phyloP scores from a whole-genome alignment of 305 asterid genomes.

The Lippia alba region DNA sequence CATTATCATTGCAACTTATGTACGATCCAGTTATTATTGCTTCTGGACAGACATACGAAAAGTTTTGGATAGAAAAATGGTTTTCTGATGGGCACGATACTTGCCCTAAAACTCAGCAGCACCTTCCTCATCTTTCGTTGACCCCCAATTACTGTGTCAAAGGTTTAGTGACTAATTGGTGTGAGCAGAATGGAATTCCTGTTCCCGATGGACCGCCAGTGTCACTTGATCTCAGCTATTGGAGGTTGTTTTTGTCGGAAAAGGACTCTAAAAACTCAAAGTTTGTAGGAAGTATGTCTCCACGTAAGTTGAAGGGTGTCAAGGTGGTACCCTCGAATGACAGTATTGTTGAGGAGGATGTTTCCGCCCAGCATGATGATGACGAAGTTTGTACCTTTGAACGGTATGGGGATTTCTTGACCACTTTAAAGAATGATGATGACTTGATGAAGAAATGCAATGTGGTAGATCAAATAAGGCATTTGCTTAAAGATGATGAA shows the following conservation, averaged over 20 bases:
- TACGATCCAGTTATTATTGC: slow-evolving; percentile 94
- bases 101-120: slow-evolving; percentile 97
- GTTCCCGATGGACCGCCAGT: slow-evolving; percentile 96
- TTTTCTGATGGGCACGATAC: slow-evolving; percentile 88
- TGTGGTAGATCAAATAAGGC: slow-evolving; percentile 84
- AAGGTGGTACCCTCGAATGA: slow-evolving; percentile 92
- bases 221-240: slow-evolving; percentile 93
- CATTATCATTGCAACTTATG: slow-evolving; percentile 94
- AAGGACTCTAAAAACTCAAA: slow-evolving; percentile 76
- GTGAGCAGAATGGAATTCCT: slow-evolving; percentile 82
- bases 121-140: slow-evolving; percentile 84
- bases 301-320: slow-evolving; percentile 73
- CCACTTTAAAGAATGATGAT: slow-evolving; percentile 54
- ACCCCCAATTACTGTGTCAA: slow-evolving; percentile 95
- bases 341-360: slow-evolving; percentile 72
- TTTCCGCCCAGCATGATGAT: slow-evolving; percentile 54
- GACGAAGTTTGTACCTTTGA: slow-evolving; percentile 52
- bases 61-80: slow-evolving; percentile 97
- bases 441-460: slow-evolving; percentile 67
- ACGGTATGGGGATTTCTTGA: slow-evolving; percentile 59
- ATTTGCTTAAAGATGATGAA: slow-evolving; percentile 88
- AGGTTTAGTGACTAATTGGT: slow-evolving; percentile 96
- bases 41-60: slow-evolving; percentile 96
- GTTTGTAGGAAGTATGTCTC: slow-evolving; percentile 56
- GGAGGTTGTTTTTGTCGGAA: slow-evolving; percentile 91